Evolutionary conservation across 1,284 basidiomycete species (phyloP).

Genomic region (Amylostereum chailletii): DNA sequence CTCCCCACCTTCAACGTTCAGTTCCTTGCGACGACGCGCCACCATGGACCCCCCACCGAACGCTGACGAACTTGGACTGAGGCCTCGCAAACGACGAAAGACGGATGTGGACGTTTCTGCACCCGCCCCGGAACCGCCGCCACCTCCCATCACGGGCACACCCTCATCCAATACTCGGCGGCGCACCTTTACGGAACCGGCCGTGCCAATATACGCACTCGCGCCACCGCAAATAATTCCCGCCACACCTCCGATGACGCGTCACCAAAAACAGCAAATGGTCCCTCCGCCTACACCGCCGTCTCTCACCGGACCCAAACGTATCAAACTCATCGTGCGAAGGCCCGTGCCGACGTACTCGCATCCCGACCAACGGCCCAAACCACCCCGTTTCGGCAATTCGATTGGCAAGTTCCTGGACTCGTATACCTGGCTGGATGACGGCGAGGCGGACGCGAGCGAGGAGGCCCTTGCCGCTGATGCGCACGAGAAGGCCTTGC

Average conservation of each 20-base stretch:
- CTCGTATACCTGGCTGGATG: constrained; percentile 49
- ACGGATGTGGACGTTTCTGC: constrained; percentile 7
- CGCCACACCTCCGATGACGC: too few species aligned
- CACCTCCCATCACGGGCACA: too few species aligned
- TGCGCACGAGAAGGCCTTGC: constrained; percentile 39
- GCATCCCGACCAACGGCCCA: constrained; percentile 60
- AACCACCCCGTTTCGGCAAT: constrained; percentile 37
- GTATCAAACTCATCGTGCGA: constrained; percentile 64
- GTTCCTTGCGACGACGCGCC: background rate
- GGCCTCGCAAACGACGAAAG: constrained; percentile 20
- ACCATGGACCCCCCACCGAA: constrained; percentile 1
- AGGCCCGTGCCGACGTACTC: constrained; percentile 51
- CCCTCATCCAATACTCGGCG: too few species aligned
- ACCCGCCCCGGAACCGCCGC: too few species aligned
- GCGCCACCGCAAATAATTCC: too few species aligned
- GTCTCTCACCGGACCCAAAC: constrained; percentile 24
- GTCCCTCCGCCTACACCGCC: constrained; percentile 16
- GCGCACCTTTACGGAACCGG: too few species aligned
- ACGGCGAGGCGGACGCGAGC: constrained; percentile 32
- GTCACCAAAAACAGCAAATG: background rate
- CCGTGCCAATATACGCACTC: too few species aligned
- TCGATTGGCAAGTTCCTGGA: constrained; percentile 48
- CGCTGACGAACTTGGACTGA: background rate
- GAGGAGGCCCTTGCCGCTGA: constrained; percentile 32
- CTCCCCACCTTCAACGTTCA: background rate